A percentile compares a stretch with the other conserved stretches of the same genome.
These are phyloP conservation scores for Senna siamea DNA, from an alignment of 306 rosid species.

Conservation along the genomic window DNA sequence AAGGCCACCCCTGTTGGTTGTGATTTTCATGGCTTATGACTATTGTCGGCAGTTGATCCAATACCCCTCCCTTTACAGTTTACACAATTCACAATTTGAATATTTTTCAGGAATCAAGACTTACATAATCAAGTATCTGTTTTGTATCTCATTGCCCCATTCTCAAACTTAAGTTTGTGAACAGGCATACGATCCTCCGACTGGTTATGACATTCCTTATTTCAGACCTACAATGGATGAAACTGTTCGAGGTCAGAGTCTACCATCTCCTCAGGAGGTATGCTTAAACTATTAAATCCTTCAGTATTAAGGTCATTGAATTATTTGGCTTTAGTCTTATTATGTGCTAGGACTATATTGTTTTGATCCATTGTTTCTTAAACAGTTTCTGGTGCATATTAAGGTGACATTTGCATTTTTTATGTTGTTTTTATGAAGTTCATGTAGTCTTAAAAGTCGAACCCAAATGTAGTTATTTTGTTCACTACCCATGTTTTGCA, in stretches of 20 bases:
- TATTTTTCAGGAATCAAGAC: background rate
- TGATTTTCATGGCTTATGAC: background rate
- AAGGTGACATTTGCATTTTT: too few species aligned
- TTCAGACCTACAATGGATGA: conserved; percentile 85
- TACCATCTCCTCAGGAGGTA: conserved; percentile 83
- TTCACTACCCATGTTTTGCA: background rate
- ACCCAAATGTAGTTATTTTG: background rate
- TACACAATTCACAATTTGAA: background rate
- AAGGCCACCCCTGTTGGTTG: background rate
- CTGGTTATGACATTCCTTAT: conserved; percentile 83
- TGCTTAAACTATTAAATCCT: conserved; percentile 3
- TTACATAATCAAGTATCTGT: background rate
- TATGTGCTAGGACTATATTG: background rate
- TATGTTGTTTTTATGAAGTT: too few species aligned
- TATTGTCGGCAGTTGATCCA: background rate
- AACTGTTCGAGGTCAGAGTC: conserved; percentile 63
- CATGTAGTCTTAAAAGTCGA: too few species aligned
- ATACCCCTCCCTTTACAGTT: background rate
- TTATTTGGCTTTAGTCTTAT: conserved; percentile 25
- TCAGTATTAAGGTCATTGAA: conserved; percentile 5
- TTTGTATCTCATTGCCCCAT: conserved; percentile 13
- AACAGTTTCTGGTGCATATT: background rate
- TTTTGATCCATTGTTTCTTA: background rate
- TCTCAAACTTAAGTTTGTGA: conserved; percentile 44
- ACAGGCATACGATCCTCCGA: conserved; percentile 92